Evolutionary conservation across 164 flowering plant species (phyloP), one percentile per base, ranked within the genome.

Genomic region (Piper longum): DNA sequence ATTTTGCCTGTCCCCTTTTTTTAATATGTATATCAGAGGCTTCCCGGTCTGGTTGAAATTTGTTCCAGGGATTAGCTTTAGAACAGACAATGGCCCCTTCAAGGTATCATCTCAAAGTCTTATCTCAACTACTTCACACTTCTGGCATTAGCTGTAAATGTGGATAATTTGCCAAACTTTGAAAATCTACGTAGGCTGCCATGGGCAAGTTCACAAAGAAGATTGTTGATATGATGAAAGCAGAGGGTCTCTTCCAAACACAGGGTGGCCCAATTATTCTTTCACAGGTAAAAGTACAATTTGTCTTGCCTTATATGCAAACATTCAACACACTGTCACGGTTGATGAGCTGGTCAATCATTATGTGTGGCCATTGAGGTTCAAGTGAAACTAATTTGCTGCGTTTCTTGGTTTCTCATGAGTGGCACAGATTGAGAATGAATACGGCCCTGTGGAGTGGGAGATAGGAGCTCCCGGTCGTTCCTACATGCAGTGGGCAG

Each of bases 11-110:
- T 26, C 36, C 36, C 36, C 2, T 26, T 26, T 26, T 26, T 26
- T 26, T 26, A 26, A 26, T 26, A 26, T 26, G 2, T 26, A 26
- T 26, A 26, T 26, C 88, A 95, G 99, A 68, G 99, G 99, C 2
- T 87, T 95, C 64, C 99, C 99, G 59, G 91, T 95, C 77, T 95
- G 99, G 99, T 78, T 95, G 68, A 91, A 91, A 74, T 90, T 83
- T 73, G 73, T 95, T 60, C 96, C 85, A 5, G 96, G 97, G 1
- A 83, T 95, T 64, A 75, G 74, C 65, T 95, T 95, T 78, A 85
- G 99, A 77, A 91, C 96, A 48, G 80, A 89, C 66, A 95, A 91
- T 77, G 90, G 69, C 41, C 99, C 99, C 71, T 95, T 86, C 80
- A 95, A 89, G 98, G 99, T 48, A 14, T 12, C 52, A 48, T 48